Evolutionary conservation across 2,329 filamentous ascomycete species (phyloP).

Genomic region (Cadophora sp.): DNA sequence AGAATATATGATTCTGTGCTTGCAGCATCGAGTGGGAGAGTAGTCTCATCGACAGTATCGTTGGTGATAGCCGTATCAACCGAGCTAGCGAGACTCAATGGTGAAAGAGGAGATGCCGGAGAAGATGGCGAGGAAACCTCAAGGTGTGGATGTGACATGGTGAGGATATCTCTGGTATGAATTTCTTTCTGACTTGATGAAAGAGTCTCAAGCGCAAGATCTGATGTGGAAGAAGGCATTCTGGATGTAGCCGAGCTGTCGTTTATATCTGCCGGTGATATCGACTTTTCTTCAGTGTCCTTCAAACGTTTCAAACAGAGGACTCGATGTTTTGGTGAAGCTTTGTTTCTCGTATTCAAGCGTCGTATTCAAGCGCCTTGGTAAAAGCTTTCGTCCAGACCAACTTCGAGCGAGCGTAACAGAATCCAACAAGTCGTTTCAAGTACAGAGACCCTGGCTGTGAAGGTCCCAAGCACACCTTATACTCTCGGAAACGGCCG

Average conservation of each 20-base stretch:
- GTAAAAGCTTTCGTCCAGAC: background rate
- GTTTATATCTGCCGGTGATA: background rate
- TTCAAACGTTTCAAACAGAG: background rate
- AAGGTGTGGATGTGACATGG: slow-evolving; percentile 10
- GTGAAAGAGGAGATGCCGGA: background rate
- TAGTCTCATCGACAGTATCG: background rate
- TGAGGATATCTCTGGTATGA: background rate
- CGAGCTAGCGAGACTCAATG: background rate
- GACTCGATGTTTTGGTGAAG: background rate
- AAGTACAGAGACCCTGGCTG: slow-evolving; percentile 4
- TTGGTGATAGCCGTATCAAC: background rate
- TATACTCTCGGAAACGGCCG: background rate
- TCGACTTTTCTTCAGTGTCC: background rate
- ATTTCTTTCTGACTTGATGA: background rate
- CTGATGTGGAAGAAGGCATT: slow-evolving; percentile 3
- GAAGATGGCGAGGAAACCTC: background rate
- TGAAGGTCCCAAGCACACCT: background rate
- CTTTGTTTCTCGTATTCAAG: slow-evolving; percentile 7
- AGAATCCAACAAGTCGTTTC: slow-evolving; percentile 1
- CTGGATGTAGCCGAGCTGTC: background rate
- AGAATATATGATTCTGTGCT: slow-evolving; percentile 32
- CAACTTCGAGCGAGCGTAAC: background rate
- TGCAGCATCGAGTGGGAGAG: background rate
- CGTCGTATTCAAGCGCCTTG: slow-evolving; percentile 5
- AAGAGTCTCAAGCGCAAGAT: background rate